phyloP scores from a whole-genome alignment of 1,284 basidiomycete genomes.

The Ceratobasidium sp. region DNA sequence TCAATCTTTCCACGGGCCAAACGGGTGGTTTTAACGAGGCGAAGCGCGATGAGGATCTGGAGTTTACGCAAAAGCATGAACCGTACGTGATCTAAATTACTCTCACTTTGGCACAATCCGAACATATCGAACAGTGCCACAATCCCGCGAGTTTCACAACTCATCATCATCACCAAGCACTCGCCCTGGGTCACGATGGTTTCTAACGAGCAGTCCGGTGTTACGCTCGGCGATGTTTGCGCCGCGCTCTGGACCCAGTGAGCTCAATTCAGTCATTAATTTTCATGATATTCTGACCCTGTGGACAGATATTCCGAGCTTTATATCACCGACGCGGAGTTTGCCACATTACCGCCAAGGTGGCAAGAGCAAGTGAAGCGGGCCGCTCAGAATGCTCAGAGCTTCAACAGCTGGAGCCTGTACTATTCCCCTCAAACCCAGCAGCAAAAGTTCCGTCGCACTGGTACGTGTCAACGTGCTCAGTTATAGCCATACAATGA shows the following conservation, averaged over 20 bases:
- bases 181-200: slow-evolving; percentile 84
- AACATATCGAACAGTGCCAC: slow-evolving; percentile 60
- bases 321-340: slow-evolving; percentile 71
- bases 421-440: slow-evolving; percentile 33
- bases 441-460: slow-evolving; percentile 35
- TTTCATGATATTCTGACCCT: neutral
- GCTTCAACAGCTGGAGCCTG: slow-evolving; percentile 38
- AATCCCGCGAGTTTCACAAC: slow-evolving; percentile 74
- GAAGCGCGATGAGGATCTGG: slow-evolving; percentile 69
- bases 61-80: slow-evolving; percentile 74
- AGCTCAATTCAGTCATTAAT: slow-evolving; percentile 49
- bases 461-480: slow-evolving; percentile 5
- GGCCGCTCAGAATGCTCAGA: slow-evolving; percentile 54
- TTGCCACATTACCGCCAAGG: slow-evolving; percentile 66
- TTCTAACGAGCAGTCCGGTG: slow-evolving; percentile 70
- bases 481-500: slow-evolving; percentile 19
- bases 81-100: slow-evolving; percentile 54
- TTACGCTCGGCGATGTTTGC: slow-evolving; percentile 77
- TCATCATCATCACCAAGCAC: slow-evolving; percentile 75
- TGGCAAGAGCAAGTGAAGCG: slow-evolving; percentile 76
- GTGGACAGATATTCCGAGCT: slow-evolving; percentile 63
- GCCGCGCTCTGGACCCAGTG: slow-evolving; percentile 75
- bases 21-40: slow-evolving; percentile 55
- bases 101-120: neutral
- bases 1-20: slow-evolving; percentile 72